phyloP scores from a whole-genome alignment of 2,329 filamentous ascomycete genomes.

The Hypoxylon sp. region DNA sequence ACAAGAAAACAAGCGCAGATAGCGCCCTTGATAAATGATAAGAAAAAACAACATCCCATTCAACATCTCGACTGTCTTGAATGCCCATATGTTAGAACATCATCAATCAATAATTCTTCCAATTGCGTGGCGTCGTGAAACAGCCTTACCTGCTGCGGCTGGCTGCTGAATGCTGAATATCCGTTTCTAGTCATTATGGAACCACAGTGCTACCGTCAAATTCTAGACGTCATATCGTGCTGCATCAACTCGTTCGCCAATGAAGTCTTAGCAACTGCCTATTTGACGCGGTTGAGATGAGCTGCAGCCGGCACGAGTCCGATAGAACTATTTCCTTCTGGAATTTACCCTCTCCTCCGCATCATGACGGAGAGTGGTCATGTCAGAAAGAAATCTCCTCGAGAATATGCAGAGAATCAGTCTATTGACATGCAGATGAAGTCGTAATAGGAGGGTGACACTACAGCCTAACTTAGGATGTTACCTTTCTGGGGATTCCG shows the following conservation, averaged over 20 bases:
- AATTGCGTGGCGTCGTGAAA: conserved; percentile 17
- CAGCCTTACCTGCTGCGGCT: conserved; percentile 31
- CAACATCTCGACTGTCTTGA: neutral
- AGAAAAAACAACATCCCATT: conserved; percentile 4
- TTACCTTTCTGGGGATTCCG: conserved; percentile 41
- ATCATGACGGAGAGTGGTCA: conserved; percentile 21
- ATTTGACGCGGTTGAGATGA: conserved; percentile 15
- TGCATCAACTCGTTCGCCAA: conserved; percentile 25
- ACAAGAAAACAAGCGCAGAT: conserved; percentile 41
- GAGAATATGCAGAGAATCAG: conserved; percentile 32
- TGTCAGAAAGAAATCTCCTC: conserved; percentile 33
- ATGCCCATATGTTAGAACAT: conserved; percentile 28
- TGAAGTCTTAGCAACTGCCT: conserved; percentile 14
- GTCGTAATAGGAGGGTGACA: conserved; percentile 38
- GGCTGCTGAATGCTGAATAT: conserved; percentile 28
- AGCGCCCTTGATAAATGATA: conserved; percentile 40
- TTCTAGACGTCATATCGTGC: conserved; percentile 33
- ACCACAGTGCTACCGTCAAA: conserved; percentile 24
- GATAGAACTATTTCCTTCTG: conserved; percentile 12
- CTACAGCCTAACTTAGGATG: conserved; percentile 33
- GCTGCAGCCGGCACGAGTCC: conserved; percentile 22
- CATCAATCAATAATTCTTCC: conserved; percentile 25
- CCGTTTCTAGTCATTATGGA: conserved; percentile 11
- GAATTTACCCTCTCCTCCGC: conserved; percentile 15
- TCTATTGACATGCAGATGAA: conserved; percentile 39